Evolutionary conservation across 805 yeast species (phyloP).

Genomic region (Candida cerambycidarum): DNA sequence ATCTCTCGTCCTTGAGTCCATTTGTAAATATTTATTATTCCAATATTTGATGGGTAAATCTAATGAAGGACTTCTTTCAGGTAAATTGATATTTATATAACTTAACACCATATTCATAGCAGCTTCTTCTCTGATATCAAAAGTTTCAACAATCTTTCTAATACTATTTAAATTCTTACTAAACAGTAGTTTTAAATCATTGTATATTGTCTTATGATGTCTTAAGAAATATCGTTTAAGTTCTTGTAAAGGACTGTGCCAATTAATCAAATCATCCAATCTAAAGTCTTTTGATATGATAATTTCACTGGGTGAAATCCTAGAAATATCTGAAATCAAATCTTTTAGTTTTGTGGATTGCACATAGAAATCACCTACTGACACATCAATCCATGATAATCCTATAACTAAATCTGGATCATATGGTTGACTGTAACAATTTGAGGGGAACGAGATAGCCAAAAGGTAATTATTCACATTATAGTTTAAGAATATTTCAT

Average conservation of each 20-base stretch:
- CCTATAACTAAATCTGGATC: slow-evolving; percentile 56
- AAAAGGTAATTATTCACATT: slow-evolving; percentile 69
- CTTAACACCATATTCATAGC: slow-evolving; percentile 56
- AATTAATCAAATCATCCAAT: slow-evolving; percentile 34
- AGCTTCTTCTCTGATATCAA: slow-evolving; percentile 52
- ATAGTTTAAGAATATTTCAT: slow-evolving; percentile 77
- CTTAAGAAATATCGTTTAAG: slow-evolving; percentile 61
- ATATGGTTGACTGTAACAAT: slow-evolving; percentile 33
- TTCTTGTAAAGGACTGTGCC: slow-evolving; percentile 61
- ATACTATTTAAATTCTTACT: slow-evolving; percentile 34
- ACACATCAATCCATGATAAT: slow-evolving; percentile 84
- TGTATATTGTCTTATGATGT: slow-evolving; percentile 39
- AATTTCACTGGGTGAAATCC: slow-evolving; percentile 82
- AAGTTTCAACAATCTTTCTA: slow-evolving; percentile 32
- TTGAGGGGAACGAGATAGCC: slow-evolving; percentile 61
- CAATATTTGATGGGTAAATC: slow-evolving; percentile 64
- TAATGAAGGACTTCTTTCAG: slow-evolving; percentile 60
- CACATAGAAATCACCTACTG: slow-evolving; percentile 75
- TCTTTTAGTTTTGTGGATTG: slow-evolving; percentile 62
- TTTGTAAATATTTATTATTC: slow-evolving; percentile 59
- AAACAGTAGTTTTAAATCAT: slow-evolving; percentile 32
- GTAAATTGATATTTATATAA: slow-evolving; percentile 74
- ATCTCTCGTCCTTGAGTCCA: slow-evolving; percentile 76
- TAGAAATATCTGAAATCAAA: slow-evolving; percentile 66
- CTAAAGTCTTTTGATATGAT: slow-evolving; percentile 52